A percentile compares a stretch with the other conserved stretches of the same genome.
Conservation (phyloP, 306 rosid genomes). For the Medicago ruthenica region DNA sequence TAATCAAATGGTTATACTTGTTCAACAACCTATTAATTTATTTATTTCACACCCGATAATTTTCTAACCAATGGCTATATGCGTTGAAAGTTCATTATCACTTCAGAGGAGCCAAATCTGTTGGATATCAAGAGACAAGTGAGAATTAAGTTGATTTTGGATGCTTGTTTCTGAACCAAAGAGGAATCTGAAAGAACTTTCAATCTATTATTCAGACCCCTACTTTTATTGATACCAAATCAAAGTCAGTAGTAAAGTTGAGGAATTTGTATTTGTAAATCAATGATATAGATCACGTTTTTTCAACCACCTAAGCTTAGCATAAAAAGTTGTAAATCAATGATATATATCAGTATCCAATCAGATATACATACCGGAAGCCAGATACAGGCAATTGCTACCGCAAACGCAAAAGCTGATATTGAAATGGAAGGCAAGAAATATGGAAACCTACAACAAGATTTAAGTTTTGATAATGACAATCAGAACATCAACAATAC, state of each 20-base stretch:
- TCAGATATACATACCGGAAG: conserved; percentile 46
- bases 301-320: background rate
- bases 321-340: too few relatives aligned
- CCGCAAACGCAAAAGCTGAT: conserved; percentile 44
- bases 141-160: background rate
- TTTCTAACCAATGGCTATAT: too few relatives aligned
- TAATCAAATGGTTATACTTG: background rate
- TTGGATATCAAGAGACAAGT: background rate
- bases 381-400: conserved; percentile 54
- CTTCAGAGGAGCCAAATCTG: background rate
- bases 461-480: conserved; percentile 21
- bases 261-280: too few relatives aligned
- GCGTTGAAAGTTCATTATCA: background rate
- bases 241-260: too few relatives aligned
- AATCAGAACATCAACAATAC: too few relatives aligned
- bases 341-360: background rate
- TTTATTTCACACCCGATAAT: background rate
- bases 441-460: conserved; percentile 53
- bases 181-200: too few relatives aligned
- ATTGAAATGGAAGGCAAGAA: conserved; percentile 49
- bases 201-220: too few relatives aligned
- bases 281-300: background rate
- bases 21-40: background rate
- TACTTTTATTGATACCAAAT: too few relatives aligned
- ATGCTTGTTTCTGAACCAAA: too few relatives aligned